A percentile compares a stretch with the other conserved stretches of the same genome.
These are phyloP conservation scores for Serpula lacrymans DNA, from an alignment of 768 basidiomycete species.

Conservation along the genomic window DNA sequence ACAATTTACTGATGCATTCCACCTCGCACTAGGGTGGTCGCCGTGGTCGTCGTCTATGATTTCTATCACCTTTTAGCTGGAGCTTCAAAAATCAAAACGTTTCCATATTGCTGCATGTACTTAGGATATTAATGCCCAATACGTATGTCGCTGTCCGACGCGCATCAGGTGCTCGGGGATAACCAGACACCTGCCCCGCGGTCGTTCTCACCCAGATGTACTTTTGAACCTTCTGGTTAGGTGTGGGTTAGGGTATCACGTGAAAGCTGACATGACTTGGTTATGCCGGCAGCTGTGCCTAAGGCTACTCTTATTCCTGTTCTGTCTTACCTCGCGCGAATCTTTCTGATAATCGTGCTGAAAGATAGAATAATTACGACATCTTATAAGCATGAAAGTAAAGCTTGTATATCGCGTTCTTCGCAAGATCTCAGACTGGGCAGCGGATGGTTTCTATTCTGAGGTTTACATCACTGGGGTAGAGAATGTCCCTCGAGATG, in stretches of 20 bases:
- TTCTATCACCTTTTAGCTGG: constrained; percentile 8
- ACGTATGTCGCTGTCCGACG: constrained; percentile 81
- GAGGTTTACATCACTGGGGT: constrained; percentile 55
- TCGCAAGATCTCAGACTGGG: constrained; percentile 59
- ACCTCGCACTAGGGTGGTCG: constrained; percentile 78
- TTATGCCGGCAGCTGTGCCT: not conserved
- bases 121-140: constrained; percentile 35
- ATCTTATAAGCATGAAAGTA: constrained; percentile 35
- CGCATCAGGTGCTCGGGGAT: constrained; percentile 70
- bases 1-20: constrained; percentile 4
- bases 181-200: constrained; percentile 67
- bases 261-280: not conserved
- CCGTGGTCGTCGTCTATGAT: constrained; percentile 92
- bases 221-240: constrained; percentile 11
- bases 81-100: constrained; percentile 24
- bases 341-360: constrained; percentile 8
- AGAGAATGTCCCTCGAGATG: constrained; percentile 54
- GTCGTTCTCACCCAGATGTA: too few relatives aligned
- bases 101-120: constrained; percentile 32
- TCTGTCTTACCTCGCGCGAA: constrained; percentile 1
- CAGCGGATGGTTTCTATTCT: constrained; percentile 57
- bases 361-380: not conserved
- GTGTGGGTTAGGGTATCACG: too few relatives aligned
- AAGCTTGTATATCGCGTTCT: constrained; percentile 57
- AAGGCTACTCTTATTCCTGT: not conserved